Base-by-base conservation (phyloP, 2,329 filamentous ascomycete genomes). In the Phaeosphaeria sp. region DNA sequence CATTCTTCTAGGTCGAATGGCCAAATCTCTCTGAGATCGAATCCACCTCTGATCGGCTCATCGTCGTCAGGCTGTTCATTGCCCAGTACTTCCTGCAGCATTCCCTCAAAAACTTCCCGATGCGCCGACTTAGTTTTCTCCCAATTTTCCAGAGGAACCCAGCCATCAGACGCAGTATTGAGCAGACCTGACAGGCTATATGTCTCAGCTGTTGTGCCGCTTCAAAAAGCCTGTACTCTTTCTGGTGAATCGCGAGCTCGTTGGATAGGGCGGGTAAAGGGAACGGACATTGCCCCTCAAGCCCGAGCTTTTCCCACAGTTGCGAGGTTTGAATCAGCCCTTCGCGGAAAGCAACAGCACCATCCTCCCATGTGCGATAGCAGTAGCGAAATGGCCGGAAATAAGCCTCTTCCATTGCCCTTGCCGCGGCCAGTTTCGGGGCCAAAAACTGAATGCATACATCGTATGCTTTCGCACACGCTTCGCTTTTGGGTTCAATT, bases 341-440 rank as follows among this genome's bases (percentile, higher is more conserved):
- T 52, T 81, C 69, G 11, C 69, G 74, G 27, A 80, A 70, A 17
- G 74, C 76, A 50, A 77, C 70, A 18, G 72, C 72, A 7, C 79
- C 73, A 62, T 81, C 74, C 56, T 75, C 76, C 77, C 76, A 82
- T 6, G 77, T 79, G 52, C 72, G 73, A 56, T 77, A 71, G 61
- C 72, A 76, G 64, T 79, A 81, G 27, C 66, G 71, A 58, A 81
- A 79, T 30, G 74, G 77, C 30, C 75, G 68, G 51, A 80, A 69
- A 6, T 78, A 66, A 27, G 65, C 65, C 45, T 79, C 67, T 33
- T 80, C 67, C 56, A 78, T 73, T 33, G 67, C 72, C 57, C 74
- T 72, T 20, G 75, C 64, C 4, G 47, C 49, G 18, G 66, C 57
- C 21, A 80, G 62, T 45, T 68, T 77, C 18, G 72, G 74, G 17